phyloP scores from a whole-genome alignment of 805 yeast species.

The Metschnikowia gelsemii region DNA sequence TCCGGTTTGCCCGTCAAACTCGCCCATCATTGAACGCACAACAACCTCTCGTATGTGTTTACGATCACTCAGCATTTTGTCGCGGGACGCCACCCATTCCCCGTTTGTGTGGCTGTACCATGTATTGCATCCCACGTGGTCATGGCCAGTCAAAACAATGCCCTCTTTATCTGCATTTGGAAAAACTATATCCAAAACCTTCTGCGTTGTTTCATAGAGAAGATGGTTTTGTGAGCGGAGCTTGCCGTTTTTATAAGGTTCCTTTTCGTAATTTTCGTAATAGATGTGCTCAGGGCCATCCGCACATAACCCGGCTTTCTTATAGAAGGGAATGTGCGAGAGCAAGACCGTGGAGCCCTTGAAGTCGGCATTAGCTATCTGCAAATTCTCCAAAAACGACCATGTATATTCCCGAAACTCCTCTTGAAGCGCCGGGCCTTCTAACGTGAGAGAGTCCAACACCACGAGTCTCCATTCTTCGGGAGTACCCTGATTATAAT shows the following conservation, averaged over 20 bases:
- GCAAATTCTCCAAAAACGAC: slow-evolving; percentile 66
- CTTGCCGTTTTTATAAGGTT: slow-evolving; percentile 67
- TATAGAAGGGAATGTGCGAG: slow-evolving; percentile 89
- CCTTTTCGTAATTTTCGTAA: slow-evolving; percentile 52
- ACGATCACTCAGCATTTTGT: slow-evolving; percentile 26
- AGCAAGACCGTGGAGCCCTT: slow-evolving; percentile 78
- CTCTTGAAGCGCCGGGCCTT: slow-evolving; percentile 84
- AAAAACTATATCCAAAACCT: slow-evolving; percentile 70
- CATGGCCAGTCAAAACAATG: slow-evolving; percentile 88
- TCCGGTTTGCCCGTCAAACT: slow-evolving; percentile 87
- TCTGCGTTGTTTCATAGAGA: slow-evolving; percentile 60
- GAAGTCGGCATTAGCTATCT: slow-evolving; percentile 48
- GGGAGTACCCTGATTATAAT: slow-evolving; percentile 59
- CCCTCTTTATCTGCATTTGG: slow-evolving; percentile 64
- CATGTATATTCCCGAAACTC: slow-evolving; percentile 66
- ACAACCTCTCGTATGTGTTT: slow-evolving; percentile 70
- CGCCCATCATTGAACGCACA: slow-evolving; percentile 95
- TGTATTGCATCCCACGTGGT: slow-evolving; percentile 89
- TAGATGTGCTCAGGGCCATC: slow-evolving; percentile 72
- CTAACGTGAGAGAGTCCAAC: slow-evolving; percentile 76
- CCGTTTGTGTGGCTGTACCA: slow-evolving; percentile 50
- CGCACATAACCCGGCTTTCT: slow-evolving; percentile 74
- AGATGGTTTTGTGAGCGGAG: slow-evolving; percentile 86
- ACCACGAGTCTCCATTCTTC: slow-evolving; percentile 90
- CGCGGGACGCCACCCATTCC: slow-evolving; percentile 61